Conservation (phyloP, 2,329 filamentous ascomycete genomes). For the Davidsoniella neocaledoniae region DNA sequence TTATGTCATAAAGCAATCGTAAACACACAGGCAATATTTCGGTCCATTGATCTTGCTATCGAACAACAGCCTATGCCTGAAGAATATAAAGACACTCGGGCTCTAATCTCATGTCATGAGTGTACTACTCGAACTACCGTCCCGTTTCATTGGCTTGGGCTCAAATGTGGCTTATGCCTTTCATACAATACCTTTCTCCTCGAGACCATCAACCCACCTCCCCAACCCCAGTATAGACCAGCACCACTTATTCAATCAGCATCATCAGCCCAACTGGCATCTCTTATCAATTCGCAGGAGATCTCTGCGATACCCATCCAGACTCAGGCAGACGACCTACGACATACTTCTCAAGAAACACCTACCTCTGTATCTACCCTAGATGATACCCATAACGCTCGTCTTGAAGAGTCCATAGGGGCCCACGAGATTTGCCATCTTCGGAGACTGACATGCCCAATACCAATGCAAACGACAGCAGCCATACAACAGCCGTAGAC, state of each 20-base stretch:
- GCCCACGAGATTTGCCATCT: too few relatives aligned
- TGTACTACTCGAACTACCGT: constrained; percentile 78
- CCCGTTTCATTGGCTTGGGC: constrained; percentile 82
- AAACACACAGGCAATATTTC: constrained; percentile 94
- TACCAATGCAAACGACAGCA: not conserved
- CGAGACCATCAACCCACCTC: constrained; percentile 8
- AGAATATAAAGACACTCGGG: constrained; percentile 63
- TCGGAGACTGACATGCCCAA: too few relatives aligned
- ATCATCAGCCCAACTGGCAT: not conserved
- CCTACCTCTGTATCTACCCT: too few relatives aligned
- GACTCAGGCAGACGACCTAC: not conserved
- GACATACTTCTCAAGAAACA: not conserved
- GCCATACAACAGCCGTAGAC: not conserved
- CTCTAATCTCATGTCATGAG: constrained; percentile 84
- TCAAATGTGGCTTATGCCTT: constrained; percentile 64
- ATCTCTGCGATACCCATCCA: not conserved
- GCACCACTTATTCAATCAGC: not conserved
- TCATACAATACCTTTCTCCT: constrained; percentile 47
- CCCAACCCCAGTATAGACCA: too few relatives aligned
- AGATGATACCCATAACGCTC: not conserved
- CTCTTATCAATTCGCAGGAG: not conserved
- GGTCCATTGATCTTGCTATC: constrained; percentile 77
- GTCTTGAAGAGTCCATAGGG: not conserved
- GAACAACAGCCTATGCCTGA: constrained; percentile 79
- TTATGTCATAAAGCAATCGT: constrained; percentile 93